phyloP scores from a whole-genome alignment of 2,329 filamentous ascomycete species.

The Hyphodiscus sp. region DNA sequence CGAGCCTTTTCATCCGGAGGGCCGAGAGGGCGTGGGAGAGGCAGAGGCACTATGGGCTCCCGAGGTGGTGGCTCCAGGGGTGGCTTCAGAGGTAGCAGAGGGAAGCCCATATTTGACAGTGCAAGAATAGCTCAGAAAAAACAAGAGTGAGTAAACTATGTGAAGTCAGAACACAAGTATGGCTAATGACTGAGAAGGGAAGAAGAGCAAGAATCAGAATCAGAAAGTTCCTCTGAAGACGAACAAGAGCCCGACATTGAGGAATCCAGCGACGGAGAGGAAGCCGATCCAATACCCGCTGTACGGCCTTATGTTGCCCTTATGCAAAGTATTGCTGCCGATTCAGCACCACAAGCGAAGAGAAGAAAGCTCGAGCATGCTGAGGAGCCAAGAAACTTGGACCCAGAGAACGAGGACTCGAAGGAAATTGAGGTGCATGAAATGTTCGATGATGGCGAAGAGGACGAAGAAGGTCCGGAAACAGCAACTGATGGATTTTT shows the following conservation, averaged over 20 bases:
- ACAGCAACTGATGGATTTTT: conserved; percentile 28
- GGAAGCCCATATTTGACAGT: conserved; percentile 39
- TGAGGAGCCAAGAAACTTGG: conserved; percentile 10
- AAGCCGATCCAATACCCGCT: conserved; percentile 30
- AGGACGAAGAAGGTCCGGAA: conserved; percentile 43
- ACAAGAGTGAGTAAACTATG: conserved; percentile 28
- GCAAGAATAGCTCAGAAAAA: conserved; percentile 40
- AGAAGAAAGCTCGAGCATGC: conserved; percentile 46
- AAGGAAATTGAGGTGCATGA: conserved; percentile 2
- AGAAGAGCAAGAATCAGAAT: conserved; percentile 24
- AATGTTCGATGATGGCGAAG: conserved; percentile 38
- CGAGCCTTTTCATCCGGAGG: conserved; percentile 10
- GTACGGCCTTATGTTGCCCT: conserved; percentile 50
- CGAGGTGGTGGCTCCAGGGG: conserved; percentile 19
- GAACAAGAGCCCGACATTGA: conserved; percentile 37
- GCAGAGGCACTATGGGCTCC: conserved; percentile 20
- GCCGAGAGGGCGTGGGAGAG: conserved; percentile 23
- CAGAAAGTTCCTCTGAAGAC: conserved; percentile 36
- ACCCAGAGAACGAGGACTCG: conserved; percentile 12
- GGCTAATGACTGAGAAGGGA: conserved; percentile 17
- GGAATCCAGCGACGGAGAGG: conserved; percentile 39
- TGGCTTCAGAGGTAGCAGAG: conserved; percentile 27
- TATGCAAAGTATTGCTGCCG: conserved; percentile 49
- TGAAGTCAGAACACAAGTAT: neutral
- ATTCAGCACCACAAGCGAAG: conserved; percentile 43